A percentile compares a stretch with the other conserved stretches of the same genome.
Conservation (phyloP, 768 basidiomycete genomes). For the Boletus vermiculosoides region DNA sequence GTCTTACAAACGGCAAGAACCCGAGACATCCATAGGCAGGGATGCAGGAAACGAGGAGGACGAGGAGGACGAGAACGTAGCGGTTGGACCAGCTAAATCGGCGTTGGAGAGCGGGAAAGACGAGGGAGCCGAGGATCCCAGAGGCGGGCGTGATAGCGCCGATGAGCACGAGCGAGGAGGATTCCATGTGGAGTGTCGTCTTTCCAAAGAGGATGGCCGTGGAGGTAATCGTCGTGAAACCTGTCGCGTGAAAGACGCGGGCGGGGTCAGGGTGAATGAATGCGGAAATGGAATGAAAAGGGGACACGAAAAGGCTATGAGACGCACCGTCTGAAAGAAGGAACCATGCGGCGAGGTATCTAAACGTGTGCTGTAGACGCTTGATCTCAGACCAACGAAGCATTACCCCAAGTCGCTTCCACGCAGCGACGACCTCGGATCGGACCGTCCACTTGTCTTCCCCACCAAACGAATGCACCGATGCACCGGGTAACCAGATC, state of each 20-base stretch:
- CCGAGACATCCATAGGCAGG: conserved; percentile 84
- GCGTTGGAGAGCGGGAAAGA: conserved; percentile 74
- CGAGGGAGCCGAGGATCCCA: conserved; percentile 83
- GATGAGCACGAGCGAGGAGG: conserved; percentile 75
- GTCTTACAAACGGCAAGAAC: conserved; percentile 57
- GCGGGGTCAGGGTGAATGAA: background rate
- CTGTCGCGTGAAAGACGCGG: conserved; percentile 34
- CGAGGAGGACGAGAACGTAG: conserved; percentile 61
- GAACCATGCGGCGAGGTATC: conserved; percentile 92
- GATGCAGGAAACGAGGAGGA: conserved; percentile 62
- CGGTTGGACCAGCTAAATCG: conserved; percentile 64
- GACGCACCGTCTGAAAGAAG: conserved; percentile 82
- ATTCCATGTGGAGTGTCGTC: conserved; percentile 77
- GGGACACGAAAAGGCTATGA: background rate
- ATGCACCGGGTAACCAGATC: conserved; percentile 60
- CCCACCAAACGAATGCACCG: background rate
- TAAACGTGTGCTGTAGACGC: conserved; percentile 79
- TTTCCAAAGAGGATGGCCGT: conserved; percentile 92
- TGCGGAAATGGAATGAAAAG: background rate
- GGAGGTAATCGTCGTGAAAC: conserved; percentile 89
- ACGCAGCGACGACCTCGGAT: conserved; percentile 62
- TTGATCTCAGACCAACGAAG: conserved; percentile 70
- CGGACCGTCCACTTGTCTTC: conserved; percentile 42
- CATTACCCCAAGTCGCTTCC: conserved; percentile 76
- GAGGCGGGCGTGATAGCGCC: conserved; percentile 74